A percentile compares a stretch with the other conserved stretches of the same genome.
Evolutionary conservation across 2,329 filamentous ascomycete species (phyloP).

Genomic region (Trichophyton mentagrophytes): DNA sequence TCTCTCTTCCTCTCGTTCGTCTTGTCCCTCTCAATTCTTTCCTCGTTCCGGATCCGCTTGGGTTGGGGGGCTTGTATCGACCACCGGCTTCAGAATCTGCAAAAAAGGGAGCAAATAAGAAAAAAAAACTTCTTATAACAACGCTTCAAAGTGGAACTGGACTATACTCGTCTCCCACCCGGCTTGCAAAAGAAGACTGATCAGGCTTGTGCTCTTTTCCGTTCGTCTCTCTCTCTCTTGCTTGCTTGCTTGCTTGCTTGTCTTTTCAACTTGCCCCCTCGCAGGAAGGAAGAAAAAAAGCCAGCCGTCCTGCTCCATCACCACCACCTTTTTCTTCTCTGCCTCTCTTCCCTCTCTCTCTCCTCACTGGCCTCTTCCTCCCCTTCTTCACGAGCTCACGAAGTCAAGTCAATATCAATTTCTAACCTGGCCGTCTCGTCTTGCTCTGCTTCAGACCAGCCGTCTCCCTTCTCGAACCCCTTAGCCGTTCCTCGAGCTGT

Average conservation of each 20-base stretch:
- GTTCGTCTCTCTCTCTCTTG: neutral
- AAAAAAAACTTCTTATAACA: neutral
- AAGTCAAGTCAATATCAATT: neutral
- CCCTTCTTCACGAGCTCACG: neutral
- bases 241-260: neutral
- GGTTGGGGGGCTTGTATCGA: conserved; percentile 9
- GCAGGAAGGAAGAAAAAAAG: neutral
- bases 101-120: conserved; percentile 3
- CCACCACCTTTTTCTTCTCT: too few relatives aligned
- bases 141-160: conserved; percentile 1
- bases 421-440: neutral
- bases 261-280: neutral
- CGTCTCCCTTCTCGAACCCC: neutral
- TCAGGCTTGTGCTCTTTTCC: neutral
- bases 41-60: conserved; percentile 2
- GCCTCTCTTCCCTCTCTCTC: too few relatives aligned
- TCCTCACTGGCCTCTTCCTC: neutral
- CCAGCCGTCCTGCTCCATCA: neutral
- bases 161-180: conserved; percentile 11
- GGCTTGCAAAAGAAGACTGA: neutral
- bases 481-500: neutral
- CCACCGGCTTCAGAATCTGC: neutral
- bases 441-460: neutral
- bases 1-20: conserved; percentile 16
- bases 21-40: conserved; percentile 7